A percentile compares a stretch with the other conserved stretches of the same genome.
Conservation (phyloP, 495 filamentous ascomycete genomes). For the Massariosphaeria phaeospora region DNA sequence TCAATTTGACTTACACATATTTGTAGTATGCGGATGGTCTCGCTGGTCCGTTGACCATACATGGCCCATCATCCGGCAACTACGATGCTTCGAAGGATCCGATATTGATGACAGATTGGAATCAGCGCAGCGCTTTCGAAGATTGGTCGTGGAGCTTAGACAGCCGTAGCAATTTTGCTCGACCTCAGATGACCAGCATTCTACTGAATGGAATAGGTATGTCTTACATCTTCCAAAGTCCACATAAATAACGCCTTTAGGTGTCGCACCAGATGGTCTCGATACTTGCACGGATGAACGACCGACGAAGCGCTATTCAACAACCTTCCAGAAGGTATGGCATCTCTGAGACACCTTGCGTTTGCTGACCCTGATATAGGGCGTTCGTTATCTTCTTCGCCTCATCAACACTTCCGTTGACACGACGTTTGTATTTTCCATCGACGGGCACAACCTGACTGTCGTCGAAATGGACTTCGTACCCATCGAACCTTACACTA, state of each 20-base stretch:
- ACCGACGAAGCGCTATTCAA: no score
- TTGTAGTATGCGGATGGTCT: no score
- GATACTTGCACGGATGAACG: no score
- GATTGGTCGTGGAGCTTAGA: constrained; percentile 24
- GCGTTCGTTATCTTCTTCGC: constrained; percentile 12
- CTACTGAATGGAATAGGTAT: constrained; percentile 5
- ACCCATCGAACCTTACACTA: constrained; percentile 38
- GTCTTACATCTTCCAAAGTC: no score
- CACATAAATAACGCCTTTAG: no score
- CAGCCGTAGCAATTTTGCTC: constrained; percentile 40
- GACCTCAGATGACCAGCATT: constrained; percentile 13
- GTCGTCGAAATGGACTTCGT: constrained; percentile 41
- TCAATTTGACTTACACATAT: no score
- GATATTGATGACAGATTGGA: constrained; percentile 26
- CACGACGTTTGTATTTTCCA: constrained; percentile 26
- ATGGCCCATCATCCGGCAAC: constrained; percentile 40
- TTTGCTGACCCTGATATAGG: constrained; percentile 2
- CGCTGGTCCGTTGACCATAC: constrained; percentile 37
- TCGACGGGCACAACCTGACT: constrained; percentile 35
- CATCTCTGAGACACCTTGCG: not conserved
- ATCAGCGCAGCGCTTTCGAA: constrained; percentile 31
- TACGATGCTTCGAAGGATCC: constrained; percentile 39
- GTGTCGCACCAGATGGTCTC: no score
- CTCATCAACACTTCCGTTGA: constrained; percentile 37
- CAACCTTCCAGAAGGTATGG: no score